Base-by-base conservation (phyloP, 139 green algal species). In the Zygnema circumcarinatum region DNA sequence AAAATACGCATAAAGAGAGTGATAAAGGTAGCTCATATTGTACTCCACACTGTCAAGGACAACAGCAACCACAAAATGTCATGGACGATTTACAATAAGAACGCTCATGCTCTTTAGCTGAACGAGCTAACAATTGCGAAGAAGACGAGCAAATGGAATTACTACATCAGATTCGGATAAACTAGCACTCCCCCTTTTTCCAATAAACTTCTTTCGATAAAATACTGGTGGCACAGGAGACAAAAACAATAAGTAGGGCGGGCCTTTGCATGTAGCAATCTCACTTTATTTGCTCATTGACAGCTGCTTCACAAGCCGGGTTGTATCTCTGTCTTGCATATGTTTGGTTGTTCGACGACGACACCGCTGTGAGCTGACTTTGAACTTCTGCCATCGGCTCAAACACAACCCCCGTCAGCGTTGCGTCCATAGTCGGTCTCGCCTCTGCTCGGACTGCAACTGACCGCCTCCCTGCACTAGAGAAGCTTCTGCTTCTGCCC, bases 221-320 rank as follows among this genome's bases (percentile, higher is more conserved):
- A 25, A 25, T 72, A 72, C 29, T n/a, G n/a, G n/a, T n/a, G n/a
- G n/a, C n/a, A n/a, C n/a, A n/a, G n/a, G n/a, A n/a, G n/a, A n/a
- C n/a, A n/a, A n/a, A n/a, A n/a, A n/a, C n/a, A n/a, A n/a, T n/a
- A n/a, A n/a, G n/a, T n/a, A n/a, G n/a, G n/a, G n/a, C n/a, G n/a
- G n/a, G n/a, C n/a, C n/a, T n/a, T n/a, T n/a, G n/a, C n/a, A n/a
- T n/a, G n/a, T n/a, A n/a, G n/a, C n/a, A 39, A 25, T 78, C 69
- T 52, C 79, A 98, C 95, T 98, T 98, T 94, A 98, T 98, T 86
- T 99, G 96, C 92, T 98, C 96, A 89, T 99, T 99, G 73, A 99
- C 92, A 2, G 94, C 96, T 0, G 95, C 94, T 91, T 98, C 96
- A 74, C 90, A 95, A 29, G 96, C 94, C 0, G 90, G 67, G 56